phyloP scores from a whole-genome alignment of 1,139 yeast species.

The Sugiyamaella pinicola region DNA sequence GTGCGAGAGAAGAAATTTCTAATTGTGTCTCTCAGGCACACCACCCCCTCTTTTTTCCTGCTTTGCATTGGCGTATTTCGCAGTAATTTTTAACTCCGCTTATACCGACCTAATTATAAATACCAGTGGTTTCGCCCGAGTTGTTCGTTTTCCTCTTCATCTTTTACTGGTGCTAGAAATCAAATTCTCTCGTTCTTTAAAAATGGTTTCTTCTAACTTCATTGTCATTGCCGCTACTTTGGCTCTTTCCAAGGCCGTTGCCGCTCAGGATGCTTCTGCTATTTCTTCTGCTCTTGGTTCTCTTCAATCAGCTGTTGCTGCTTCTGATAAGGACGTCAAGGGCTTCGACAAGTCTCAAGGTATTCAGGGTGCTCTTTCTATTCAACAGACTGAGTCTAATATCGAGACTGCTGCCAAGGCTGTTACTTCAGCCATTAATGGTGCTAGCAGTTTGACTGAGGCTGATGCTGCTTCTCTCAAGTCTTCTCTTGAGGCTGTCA shows the following conservation, averaged over 20 bases:
- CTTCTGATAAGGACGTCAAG: conserved; percentile 26
- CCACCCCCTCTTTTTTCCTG: not conserved
- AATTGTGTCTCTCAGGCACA: not conserved
- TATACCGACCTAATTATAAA: no score
- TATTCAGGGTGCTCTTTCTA: conserved; percentile 27
- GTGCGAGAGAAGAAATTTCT: not conserved
- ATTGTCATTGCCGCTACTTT: conserved; percentile 15
- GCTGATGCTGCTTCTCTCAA: conserved; percentile 17
- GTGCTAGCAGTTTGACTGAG: conserved; percentile 17
- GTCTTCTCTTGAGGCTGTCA: conserved; percentile 18
- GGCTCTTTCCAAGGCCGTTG: conserved; percentile 18
- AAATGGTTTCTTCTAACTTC: conserved; percentile 20
- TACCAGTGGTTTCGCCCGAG: no score
- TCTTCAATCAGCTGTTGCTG: conserved; percentile 22
- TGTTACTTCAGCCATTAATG: conserved; percentile 17
- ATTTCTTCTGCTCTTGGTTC: conserved; percentile 23
- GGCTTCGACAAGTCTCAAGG: conserved; percentile 24
- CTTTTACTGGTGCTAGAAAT: not conserved
- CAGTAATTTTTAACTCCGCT: no score
- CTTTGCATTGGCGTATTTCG: no score
- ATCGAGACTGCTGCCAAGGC: conserved; percentile 18
- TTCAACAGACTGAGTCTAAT: conserved; percentile 22
- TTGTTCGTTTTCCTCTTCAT: not conserved
- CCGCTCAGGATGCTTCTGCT: conserved; percentile 24
- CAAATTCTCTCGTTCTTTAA: conserved; percentile 17